Base-by-base conservation (phyloP, 768 basidiomycete species). In the Lentinula boryana region DNA sequence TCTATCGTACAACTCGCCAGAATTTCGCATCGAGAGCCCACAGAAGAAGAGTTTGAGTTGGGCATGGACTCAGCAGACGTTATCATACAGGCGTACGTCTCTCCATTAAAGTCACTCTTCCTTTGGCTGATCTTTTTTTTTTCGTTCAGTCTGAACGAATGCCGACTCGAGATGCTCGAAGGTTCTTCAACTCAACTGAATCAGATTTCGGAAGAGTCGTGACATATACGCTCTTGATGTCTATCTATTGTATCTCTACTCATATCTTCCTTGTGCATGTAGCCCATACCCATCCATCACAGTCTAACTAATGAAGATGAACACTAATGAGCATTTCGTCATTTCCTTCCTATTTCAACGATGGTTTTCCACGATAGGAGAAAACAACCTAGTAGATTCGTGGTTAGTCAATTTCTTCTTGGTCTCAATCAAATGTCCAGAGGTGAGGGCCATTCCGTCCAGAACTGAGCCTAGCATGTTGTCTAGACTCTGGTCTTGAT, bases 1-100 rank as follows among this genome's bases (percentile, higher is more conserved):
- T 84, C 88, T 52, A 87, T 83, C 0, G 80, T 92, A 53, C 89
- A 92, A 68, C 76, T 89, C 10, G 89, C 84, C 27, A 80, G 88
- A 18, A 83, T 86, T 55, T 79, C 83, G 1, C 74, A 76, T 3
- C 71, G 74, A 48, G 88, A 88, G 65, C 81, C 86, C 43, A 83
- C 80, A 0, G 87, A 89, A 68, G 77, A 75, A 38, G 91, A 92
- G 71, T 92, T 85, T 68, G 75, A 79, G 53, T 67, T 80, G 2
- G 90, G 88, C 5, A 78, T 89, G 66, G 72, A 73, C 35, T 88
- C 87, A 7, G 86, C 84, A 2, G 71, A 77, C 46, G 81, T 82
- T 65, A 88, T 93, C 40, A 75, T 80, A 67, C 78, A 75, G 63
- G 80, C 83, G 91, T 89, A 60, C 61, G 85, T 63, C 16, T 1